phyloP scores from a whole-genome alignment of 2,329 filamentous ascomycete genomes.

The Curvularia hawaiiensis region DNA sequence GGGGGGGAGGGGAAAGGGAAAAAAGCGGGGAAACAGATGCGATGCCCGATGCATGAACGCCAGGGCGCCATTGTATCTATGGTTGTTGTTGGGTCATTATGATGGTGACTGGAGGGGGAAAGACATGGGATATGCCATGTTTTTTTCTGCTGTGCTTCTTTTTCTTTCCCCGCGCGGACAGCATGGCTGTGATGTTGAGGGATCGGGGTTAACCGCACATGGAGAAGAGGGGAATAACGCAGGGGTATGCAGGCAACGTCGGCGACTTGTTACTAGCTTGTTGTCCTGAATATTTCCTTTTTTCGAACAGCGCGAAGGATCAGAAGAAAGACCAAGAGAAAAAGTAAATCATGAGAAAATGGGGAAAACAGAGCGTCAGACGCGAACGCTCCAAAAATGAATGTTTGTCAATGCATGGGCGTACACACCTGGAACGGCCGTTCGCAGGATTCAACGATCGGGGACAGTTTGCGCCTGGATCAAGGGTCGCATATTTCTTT shows the following conservation, averaged over 20 bases:
- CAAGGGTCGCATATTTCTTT: neutral
- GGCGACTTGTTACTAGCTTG: neutral
- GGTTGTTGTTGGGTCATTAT: too few relatives aligned
- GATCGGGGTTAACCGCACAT: too few relatives aligned
- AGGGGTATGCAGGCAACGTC: neutral
- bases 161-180: too few relatives aligned
- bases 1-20: too few relatives aligned
- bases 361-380: neutral
- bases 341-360: conserved; percentile 6
- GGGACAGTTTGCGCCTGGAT: neutral
- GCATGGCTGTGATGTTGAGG: too few relatives aligned
- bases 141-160: too few relatives aligned
- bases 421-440: conserved; percentile 12
- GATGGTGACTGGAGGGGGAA: too few relatives aligned
- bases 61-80: too few relatives aligned
- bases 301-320: neutral
- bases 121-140: too few relatives aligned
- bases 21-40: too few relatives aligned
- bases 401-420: conserved; percentile 2
- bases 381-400: neutral
- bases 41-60: too few relatives aligned
- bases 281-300: neutral
- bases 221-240: neutral
- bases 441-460: conserved; percentile 14
- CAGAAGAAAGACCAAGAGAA: neutral